These are phyloP conservation scores for Malassezia psittaci DNA, from an alignment of 1,284 basidiomycete species.

Conservation along the genomic window DNA sequence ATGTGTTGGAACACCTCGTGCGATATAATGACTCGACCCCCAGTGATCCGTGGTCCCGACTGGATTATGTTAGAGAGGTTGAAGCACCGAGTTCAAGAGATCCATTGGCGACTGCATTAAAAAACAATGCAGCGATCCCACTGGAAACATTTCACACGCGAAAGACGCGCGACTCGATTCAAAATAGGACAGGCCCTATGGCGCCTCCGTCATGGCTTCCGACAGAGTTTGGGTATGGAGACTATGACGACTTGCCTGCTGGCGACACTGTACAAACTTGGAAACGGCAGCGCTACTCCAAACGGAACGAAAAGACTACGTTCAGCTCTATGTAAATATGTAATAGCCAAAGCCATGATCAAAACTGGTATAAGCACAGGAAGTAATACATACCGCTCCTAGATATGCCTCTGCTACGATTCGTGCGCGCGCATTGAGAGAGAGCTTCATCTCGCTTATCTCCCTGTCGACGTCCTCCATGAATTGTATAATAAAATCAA, in stretches of 20 bases:
- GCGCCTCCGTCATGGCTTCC: conserved; percentile 1
- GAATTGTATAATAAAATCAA: conserved; percentile 99
- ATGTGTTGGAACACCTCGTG: neutral
- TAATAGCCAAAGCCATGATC: neutral
- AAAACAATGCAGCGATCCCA: neutral
- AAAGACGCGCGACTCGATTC: conserved; percentile 12
- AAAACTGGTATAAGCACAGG: neutral
- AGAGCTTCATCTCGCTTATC: conserved; percentile 63
- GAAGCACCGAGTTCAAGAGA: neutral
- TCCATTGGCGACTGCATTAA: conserved; percentile 1
- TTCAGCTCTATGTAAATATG: neutral
- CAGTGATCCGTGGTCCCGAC: neutral
- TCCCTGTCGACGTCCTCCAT: conserved; percentile 96
- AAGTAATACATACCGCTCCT: conserved; percentile 23
- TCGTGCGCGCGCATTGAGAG: conserved; percentile 86
- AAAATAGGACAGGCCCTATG: neutral
- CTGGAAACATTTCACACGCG: neutral
- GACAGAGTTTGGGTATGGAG: conserved; percentile 11
- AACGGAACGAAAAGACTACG: neutral
- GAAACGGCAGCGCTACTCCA: neutral
- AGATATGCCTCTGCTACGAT: conserved; percentile 71
- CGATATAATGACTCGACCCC: neutral
- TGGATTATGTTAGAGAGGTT: neutral
- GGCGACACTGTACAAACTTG: neutral
- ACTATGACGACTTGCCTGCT: conserved; percentile 2